Evolutionary conservation across 2,329 filamentous ascomycete genomes (phyloP), one percentile per base, ranked within the genome.

Genomic region (Cytospora mali): DNA sequence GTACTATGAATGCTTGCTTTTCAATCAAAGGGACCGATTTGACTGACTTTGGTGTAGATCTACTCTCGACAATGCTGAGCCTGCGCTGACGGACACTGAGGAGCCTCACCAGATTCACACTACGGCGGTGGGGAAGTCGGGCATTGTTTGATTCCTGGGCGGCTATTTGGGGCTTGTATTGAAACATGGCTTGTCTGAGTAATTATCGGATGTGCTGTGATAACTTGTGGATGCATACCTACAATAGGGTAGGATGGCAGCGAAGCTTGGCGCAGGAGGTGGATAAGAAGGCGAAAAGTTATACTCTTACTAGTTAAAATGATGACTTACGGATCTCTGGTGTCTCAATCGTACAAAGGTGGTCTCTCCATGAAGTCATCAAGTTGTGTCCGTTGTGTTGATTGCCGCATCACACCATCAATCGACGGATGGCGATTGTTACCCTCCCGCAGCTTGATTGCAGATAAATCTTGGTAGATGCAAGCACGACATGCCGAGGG

Each of bases 341-440:
- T 21, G 6, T 46, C n/a, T 46, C 18, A 23, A 2, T 23, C 21
- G 14, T 23, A 46, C 42, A 23, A 4, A 21, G n/a, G n/a, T 10
- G n/a, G n/a, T 10, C 23, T 46, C 9, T 13, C 42, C 42, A 46
- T 11, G 13, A 46, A 23, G 39, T 42, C 11, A 33, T 42, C 3
- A 35, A 5, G 4, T 31, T 9, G 29, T 29, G 18, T 11, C 6
- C 25, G 39, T 25, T 21, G 33, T 33, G 68, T 74, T 64, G 73
- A 54, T 35, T 2, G 35, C 33, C 21, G 50, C 11, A 60, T 54
- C 58, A 60, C 58, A 60, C 58, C 58, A 60, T 60, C 58, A 28
- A 14, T 7, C n/a, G 31, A 39, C 58, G 48, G 50, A 60, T 60
- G 58, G 9, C n/a, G 27, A 31, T 23, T 48, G 50, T 14, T 11